Percentiles rank a stretch among this genome's conserved stretches.
Evolutionary conservation across 1,284 basidiomycete species (phyloP).

Genomic region (Ceratobasidium sp.): DNA sequence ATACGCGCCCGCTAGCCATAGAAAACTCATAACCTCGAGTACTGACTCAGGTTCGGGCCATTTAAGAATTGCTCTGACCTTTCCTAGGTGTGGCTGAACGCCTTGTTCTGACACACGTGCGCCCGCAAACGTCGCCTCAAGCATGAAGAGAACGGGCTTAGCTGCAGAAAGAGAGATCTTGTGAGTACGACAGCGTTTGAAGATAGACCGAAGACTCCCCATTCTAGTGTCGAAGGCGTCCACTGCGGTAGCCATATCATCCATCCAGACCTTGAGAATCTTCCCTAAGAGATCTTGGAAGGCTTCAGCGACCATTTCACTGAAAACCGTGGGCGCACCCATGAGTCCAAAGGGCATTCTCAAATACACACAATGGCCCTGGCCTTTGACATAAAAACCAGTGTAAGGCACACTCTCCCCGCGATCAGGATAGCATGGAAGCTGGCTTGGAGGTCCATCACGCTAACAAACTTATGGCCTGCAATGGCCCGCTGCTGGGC

Average conservation of each 20-base stretch:
- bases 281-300: conserved; percentile 42
- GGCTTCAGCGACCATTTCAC: conserved; percentile 36
- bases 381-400: conserved; percentile 45
- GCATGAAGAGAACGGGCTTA: conserved; percentile 44
- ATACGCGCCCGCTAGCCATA: conserved; percentile 32
- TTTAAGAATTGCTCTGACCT: conserved; percentile 42
- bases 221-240: conserved; percentile 33
- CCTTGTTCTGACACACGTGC: conserved; percentile 23
- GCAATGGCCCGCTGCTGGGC: conserved; percentile 35
- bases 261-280: conserved; percentile 46
- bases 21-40: conserved; percentile 40
- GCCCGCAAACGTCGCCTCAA: conserved; percentile 43
- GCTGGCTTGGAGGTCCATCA: conserved; percentile 42
- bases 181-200: conserved; percentile 15
- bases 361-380: conserved; percentile 44
- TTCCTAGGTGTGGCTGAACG: conserved; percentile 28
- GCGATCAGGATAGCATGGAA: conserved; percentile 45
- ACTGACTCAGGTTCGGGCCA: conserved; percentile 44
- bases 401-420: conserved; percentile 36
- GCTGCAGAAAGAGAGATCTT: conserved; percentile 34
- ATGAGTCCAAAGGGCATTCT: conserved; percentile 46
- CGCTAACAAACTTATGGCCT: conserved; percentile 44
- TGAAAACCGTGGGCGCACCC: conserved; percentile 44
- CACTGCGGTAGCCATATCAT: conserved; percentile 40
- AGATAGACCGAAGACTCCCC: conserved; percentile 18